Percentiles rank a stretch among this genome's conserved stretches.
These are phyloP conservation scores for Ganoderma lingzhi DNA, from an alignment of 1,284 basidiomycete genomes.

Conservation along the genomic window DNA sequence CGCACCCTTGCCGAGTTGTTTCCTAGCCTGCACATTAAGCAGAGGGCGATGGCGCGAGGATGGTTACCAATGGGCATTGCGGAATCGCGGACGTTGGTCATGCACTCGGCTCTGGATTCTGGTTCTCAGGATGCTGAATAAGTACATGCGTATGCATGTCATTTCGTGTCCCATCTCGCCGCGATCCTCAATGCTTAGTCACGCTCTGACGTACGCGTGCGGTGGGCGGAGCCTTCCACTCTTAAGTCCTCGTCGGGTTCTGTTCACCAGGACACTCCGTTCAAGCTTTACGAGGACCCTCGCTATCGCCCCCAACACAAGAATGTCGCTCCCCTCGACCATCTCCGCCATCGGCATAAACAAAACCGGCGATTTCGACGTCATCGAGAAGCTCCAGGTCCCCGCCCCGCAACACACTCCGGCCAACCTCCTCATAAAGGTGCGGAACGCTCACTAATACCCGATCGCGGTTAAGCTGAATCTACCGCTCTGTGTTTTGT, in stretches of 20 bases:
- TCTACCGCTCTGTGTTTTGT: background rate
- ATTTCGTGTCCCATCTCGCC: background rate
- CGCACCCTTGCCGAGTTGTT: background rate
- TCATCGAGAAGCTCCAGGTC: conserved; percentile 71
- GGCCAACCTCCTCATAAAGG: conserved; percentile 83
- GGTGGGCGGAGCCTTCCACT: background rate
- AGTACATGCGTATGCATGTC: background rate
- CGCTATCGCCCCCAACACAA: conserved; percentile 4
- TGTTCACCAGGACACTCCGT: background rate
- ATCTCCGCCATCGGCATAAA: conserved; percentile 65
- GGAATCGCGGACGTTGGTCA: conserved; percentile 2
- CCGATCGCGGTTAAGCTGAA: background rate
- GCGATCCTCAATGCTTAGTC: conserved; percentile 2
- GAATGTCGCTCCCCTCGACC: conserved; percentile 59
- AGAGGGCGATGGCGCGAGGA: background rate
- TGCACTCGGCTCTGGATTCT: background rate
- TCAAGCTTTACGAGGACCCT: background rate
- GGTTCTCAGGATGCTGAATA: conserved; percentile 1
- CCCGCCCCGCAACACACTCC: conserved; percentile 68
- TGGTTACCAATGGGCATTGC: background rate
- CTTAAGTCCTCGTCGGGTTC: background rate
- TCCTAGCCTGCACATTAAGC: background rate
- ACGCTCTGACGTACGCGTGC: background rate
- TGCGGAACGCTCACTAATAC: conserved; percentile 39
- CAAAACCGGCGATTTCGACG: conserved; percentile 78